phyloP scores from a whole-genome alignment of 2,329 filamentous ascomycete species.

The Aspergillus japonicus region DNA sequence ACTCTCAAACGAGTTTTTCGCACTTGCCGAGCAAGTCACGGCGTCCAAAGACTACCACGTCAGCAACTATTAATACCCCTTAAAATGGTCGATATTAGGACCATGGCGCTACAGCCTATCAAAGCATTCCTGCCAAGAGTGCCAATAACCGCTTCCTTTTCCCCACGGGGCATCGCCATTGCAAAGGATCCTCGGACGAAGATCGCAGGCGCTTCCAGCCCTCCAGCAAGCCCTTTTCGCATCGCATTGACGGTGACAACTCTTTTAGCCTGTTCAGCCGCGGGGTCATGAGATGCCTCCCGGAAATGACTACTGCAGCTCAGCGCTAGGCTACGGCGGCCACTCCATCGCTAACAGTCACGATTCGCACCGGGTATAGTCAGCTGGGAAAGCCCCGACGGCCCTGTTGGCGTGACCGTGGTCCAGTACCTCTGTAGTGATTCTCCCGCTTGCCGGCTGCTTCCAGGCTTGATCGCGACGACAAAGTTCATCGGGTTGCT shows the following conservation, averaged over 20 bases:
- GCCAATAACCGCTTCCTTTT: not conserved
- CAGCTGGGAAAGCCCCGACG: not conserved
- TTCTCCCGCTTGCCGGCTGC: not conserved
- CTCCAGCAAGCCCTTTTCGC: not conserved
- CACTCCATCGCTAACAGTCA: not conserved
- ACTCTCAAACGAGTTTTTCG: not conserved
- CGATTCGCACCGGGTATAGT: not conserved
- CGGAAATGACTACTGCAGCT: not conserved
- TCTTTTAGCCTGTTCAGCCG: not conserved
- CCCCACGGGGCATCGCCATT: not conserved
- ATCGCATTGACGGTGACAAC: not conserved
- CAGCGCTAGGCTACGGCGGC: not conserved
- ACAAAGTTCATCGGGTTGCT: not conserved
- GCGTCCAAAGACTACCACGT: not conserved
- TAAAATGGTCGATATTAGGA: not conserved
- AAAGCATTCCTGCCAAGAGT: not conserved
- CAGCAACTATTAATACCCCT: not conserved
- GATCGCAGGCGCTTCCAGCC: not conserved
- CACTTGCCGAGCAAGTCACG: not conserved
- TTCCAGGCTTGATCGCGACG: not conserved
- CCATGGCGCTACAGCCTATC: not conserved
- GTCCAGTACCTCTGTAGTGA: not conserved
- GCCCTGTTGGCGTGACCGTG: not conserved
- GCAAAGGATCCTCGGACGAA: not conserved
- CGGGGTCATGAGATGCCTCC: not conserved